These are phyloP conservation scores for Alternaria arborescens DNA, from an alignment of 2,329 filamentous ascomycete species.

Conservation along the genomic window DNA sequence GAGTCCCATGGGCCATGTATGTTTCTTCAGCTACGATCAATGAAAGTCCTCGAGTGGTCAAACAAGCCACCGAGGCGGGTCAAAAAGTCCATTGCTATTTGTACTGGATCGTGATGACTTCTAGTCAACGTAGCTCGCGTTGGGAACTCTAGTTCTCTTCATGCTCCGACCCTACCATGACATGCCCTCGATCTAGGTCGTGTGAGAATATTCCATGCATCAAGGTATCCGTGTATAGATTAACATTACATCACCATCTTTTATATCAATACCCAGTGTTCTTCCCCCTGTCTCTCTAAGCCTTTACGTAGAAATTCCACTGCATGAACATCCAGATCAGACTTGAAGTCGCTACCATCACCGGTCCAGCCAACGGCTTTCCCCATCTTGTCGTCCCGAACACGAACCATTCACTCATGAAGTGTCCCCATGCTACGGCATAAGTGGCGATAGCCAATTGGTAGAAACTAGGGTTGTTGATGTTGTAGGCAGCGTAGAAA, in stretches of 20 bases:
- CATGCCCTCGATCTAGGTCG: not conserved
- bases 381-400: conserved; percentile 78
- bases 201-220: not conserved
- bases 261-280: not conserved
- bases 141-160: not conserved
- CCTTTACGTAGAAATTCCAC: conserved; percentile 71
- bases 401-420: conserved; percentile 76
- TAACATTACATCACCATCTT: not conserved
- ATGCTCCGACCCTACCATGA: not conserved
- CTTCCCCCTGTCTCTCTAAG: conserved; percentile 1
- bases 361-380: conserved; percentile 66
- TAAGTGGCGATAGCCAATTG: conserved; percentile 85
- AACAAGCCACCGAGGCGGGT: conserved; percentile 48
- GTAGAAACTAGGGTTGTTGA: conserved; percentile 76
- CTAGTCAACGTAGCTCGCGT: conserved; percentile 4
- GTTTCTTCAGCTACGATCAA: conserved; percentile 53
- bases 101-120: conserved; percentile 10
- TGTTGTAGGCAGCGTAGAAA: conserved; percentile 84
- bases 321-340: conserved; percentile 72
- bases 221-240: not conserved
- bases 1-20: conserved; percentile 53
- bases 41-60: conserved; percentile 51
- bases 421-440: conserved; percentile 69
- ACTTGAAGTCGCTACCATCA: conserved; percentile 64
- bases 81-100: conserved; percentile 43